Evolutionary conservation across 192 early-diverging fungal species (phyloP).

Genomic region (Bifiguratus adelaidae): DNA sequence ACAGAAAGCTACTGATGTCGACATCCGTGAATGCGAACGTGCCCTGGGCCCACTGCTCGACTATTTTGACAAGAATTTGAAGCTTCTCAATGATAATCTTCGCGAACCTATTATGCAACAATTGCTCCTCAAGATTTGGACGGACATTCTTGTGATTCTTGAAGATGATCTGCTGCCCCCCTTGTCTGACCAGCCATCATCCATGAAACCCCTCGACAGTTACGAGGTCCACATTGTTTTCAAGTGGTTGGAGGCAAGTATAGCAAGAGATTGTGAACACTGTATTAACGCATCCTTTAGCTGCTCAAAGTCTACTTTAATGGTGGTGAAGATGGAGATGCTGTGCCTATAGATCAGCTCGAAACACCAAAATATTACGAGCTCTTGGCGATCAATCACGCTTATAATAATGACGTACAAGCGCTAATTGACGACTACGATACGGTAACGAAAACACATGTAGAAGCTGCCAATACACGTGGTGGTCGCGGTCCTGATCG

Average conservation of each 20-base stretch:
- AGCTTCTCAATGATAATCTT: conserved; percentile 51
- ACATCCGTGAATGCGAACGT: conserved; percentile 46
- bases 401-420: conserved; percentile 57
- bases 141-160: conserved; percentile 52
- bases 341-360: conserved; percentile 44
- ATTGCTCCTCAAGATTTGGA: conserved; percentile 61
- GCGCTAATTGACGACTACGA: conserved; percentile 54
- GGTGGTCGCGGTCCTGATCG: conserved; percentile 25
- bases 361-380: conserved; percentile 56
- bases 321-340: conserved; percentile 59
- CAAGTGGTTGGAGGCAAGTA: conserved; percentile 50
- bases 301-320: conserved; percentile 64
- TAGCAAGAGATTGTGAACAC: not conserved
- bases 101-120: conserved; percentile 51
- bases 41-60: conserved; percentile 58
- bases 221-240: conserved; percentile 54
- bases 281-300: conserved; percentile 13
- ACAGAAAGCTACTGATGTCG: conserved; percentile 18
- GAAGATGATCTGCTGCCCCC: conserved; percentile 67
- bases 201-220: conserved; percentile 48
- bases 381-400: conserved; percentile 45
- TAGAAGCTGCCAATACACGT: conserved; percentile 10
- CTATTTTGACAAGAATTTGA: conserved; percentile 65
- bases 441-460: conserved; percentile 15
- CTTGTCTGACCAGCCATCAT: conserved; percentile 42